A percentile compares a stretch with the other conserved stretches of the same genome.
Conservation (phyloP, 2,329 filamentous ascomycete genomes). For the Aspergillus pseudoterreus region DNA sequence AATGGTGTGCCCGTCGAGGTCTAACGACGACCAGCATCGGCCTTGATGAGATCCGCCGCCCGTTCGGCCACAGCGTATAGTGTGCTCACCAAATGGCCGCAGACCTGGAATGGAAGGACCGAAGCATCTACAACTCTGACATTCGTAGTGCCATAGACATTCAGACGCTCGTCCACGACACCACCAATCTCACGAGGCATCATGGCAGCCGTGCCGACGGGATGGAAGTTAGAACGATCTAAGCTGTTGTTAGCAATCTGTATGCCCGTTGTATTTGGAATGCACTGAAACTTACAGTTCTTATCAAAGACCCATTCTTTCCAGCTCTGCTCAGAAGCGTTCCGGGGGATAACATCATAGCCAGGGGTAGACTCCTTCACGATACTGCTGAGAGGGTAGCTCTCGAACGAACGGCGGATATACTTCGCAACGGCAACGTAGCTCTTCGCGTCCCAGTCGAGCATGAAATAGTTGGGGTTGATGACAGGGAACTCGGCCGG, state of each 20-base stretch:
- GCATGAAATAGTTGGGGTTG: constrained; percentile 28
- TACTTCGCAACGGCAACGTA: constrained; percentile 7
- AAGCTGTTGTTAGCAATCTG: neutral
- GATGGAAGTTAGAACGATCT: constrained; percentile 30
- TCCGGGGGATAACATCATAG: constrained; percentile 13
- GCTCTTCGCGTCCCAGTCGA: constrained; percentile 13
- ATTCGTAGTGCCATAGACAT: constrained; percentile 33
- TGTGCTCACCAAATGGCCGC: constrained; percentile 27
- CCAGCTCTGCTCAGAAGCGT: constrained; percentile 21
- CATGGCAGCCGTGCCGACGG: constrained; percentile 32
- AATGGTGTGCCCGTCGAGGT: too few species aligned
- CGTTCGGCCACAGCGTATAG: constrained; percentile 31
- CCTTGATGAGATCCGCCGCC: constrained; percentile 30
- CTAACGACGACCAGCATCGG: neutral
- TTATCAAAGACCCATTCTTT: constrained; percentile 18
- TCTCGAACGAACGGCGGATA: constrained; percentile 20
- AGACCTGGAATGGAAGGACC: constrained; percentile 27
- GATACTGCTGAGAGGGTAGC: constrained; percentile 16
- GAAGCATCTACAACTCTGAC: constrained; percentile 34
- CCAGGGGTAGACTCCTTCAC: constrained; percentile 24
- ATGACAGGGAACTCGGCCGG: constrained; percentile 17
- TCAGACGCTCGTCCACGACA: constrained; percentile 27
- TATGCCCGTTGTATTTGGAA: neutral
- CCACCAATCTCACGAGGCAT: constrained; percentile 28
- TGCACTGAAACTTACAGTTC: constrained; percentile 19